Conservation (phyloP, 345 rosid species). For the Durio zibethinus region DNA sequence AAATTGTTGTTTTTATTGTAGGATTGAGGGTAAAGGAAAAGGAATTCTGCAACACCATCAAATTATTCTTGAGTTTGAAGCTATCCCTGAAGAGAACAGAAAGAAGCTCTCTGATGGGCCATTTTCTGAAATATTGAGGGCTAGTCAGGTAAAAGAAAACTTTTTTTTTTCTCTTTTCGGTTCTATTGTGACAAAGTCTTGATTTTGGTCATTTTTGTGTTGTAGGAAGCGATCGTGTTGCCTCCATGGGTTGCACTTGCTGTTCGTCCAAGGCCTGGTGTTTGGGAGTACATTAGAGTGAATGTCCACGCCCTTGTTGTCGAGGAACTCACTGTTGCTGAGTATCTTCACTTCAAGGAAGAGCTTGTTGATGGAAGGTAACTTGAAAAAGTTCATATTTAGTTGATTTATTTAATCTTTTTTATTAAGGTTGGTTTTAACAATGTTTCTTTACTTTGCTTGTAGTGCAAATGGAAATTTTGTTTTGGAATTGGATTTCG, state of each 20-base stretch:
- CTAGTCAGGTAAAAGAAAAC: conserved; percentile 43
- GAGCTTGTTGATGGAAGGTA: conserved; percentile 95
- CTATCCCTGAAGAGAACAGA: conserved; percentile 48
- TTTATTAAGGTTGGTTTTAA: not conserved
- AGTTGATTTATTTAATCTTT: not conserved
- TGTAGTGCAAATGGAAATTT: conserved; percentile 71
- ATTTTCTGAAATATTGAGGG: conserved; percentile 55
- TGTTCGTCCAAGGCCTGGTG: conserved; percentile 94
- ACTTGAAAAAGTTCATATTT: not conserved
- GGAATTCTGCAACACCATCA: conserved; percentile 70
- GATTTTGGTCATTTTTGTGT: conserved; percentile 6
- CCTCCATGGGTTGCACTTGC: conserved; percentile 96
- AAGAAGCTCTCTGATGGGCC: conserved; percentile 43
- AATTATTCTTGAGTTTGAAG: conserved; percentile 61
- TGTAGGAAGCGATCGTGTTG: conserved; percentile 82
- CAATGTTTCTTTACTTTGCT: not conserved
- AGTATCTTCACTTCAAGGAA: conserved; percentile 91
- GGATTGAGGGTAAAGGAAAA: conserved; percentile 64
- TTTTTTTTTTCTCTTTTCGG: not conserved
- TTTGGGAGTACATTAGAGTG: conserved; percentile 86
- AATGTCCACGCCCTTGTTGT: conserved; percentile 75
- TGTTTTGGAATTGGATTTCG: conserved; percentile 90
- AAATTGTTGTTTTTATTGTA: conserved; percentile 13
- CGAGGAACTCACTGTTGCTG: conserved; percentile 72
- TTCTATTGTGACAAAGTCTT: not conserved